Percentiles rank a stretch among this genome's conserved stretches.
Evolutionary conservation across 768 basidiomycete species (phyloP).

Genomic region (Mrakia frigida): DNA sequence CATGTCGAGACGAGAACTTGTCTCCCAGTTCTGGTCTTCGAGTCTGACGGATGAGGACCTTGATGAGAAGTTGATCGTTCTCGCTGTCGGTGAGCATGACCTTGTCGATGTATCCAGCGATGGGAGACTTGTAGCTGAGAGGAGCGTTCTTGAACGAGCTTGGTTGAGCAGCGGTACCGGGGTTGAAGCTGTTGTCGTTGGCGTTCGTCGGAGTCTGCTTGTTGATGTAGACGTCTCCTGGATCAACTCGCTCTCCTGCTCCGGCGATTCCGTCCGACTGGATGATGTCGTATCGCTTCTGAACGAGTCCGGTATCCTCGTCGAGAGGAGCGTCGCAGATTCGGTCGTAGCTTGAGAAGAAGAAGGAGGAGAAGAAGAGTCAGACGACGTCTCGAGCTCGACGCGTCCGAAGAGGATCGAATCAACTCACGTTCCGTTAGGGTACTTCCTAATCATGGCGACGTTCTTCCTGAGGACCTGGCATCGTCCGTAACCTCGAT

Average conservation of each 20-base stretch:
- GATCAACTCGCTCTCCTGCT: slow-evolving; percentile 88
- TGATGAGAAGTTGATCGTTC: slow-evolving; percentile 92
- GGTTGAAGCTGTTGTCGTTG: slow-evolving; percentile 81
- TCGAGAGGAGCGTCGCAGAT: slow-evolving; percentile 85
- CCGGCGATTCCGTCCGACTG: slow-evolving; percentile 90
- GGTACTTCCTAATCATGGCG: slow-evolving; percentile 89
- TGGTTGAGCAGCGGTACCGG: slow-evolving; percentile 40
- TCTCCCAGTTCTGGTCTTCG: slow-evolving; percentile 93
- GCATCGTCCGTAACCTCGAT: slow-evolving; percentile 94
- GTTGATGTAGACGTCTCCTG: slow-evolving; percentile 90
- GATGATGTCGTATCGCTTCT: slow-evolving; percentile 84
- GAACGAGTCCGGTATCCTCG: slow-evolving; percentile 63
- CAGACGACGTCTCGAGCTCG: neutral
- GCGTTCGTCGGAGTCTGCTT: slow-evolving; percentile 94
- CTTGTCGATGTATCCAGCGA: slow-evolving; percentile 93
- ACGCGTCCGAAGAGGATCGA: neutral
- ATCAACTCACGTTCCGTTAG: slow-evolving; percentile 83
- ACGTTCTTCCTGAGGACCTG: slow-evolving; percentile 95
- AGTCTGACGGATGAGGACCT: slow-evolving; percentile 94
- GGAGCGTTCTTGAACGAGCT: slow-evolving; percentile 76
- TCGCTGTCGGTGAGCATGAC: slow-evolving; percentile 96
- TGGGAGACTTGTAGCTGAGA: slow-evolving; percentile 87
- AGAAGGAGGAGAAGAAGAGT: neutral
- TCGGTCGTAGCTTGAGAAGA: slow-evolving; percentile 70
- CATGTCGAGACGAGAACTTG: slow-evolving; percentile 96